Evolutionary conservation across 176 grass and related monocot species (phyloP), one percentile per base, ranked within the genome.

Genomic region (Poa pratensis): DNA sequence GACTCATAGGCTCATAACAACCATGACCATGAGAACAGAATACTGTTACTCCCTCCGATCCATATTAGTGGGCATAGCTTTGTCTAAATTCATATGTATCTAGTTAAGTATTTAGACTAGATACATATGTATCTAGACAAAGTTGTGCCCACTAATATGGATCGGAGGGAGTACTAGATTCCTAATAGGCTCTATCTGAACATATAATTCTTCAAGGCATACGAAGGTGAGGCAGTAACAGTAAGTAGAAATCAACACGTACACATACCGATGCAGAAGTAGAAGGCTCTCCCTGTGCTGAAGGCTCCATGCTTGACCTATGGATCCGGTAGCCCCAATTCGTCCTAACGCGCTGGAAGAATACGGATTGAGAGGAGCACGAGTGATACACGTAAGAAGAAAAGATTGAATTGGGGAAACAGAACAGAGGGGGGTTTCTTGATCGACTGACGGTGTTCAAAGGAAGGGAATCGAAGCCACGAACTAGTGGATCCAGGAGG

Each of bases 231-330:
- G n/a, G 72, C 19, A 75, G 72, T 53, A 53, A 53, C 16, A 74
- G 54, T 12, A 59, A 59, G 27, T 1, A 27, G 15, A 74, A n/a
- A 60, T 24, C 7, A 43, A 61, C 24, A 73, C 22, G 14, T 45
- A 15, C 42, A 75, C 51, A 43, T 75, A 83, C 81, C 81, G 53
- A 14, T 45, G 53, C 20, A 73, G 50, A 39, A 7, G 51, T 83
- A 74, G 69, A 72, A 45, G 81, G 40, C 20, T 35, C 37, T 54
- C 50, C 69, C 16, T 24, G 81, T 8, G 46, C 24, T 19, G 69
- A 58, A 28, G 81, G 68, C n/a, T 83, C 81, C 81, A 83, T 83
- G 23, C 57, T 60, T 6, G 37, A 14, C 14, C 14, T 34, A 63
- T 46, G 37, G 53, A 79, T 59, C 75, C 52, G 11, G 5, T n/a